phyloP scores from a whole-genome alignment of 1,139 yeast genomes.

The Geotrichum carabidarum region DNA sequence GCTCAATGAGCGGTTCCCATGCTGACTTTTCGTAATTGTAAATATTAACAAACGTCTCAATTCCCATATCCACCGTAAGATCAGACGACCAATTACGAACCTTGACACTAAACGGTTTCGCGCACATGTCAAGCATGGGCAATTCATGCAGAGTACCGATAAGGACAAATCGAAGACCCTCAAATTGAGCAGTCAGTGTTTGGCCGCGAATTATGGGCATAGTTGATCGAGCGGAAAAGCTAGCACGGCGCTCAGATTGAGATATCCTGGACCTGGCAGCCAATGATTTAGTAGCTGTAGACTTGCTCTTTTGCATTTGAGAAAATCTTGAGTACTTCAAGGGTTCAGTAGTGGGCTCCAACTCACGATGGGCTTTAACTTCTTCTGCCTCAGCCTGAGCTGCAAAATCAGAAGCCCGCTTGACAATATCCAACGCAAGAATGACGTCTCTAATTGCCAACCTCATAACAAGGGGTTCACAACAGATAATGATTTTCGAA shows the following conservation, averaged over 20 bases:
- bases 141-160: slow-evolving; percentile 93
- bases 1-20: slow-evolving; percentile 94
- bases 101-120: slow-evolving; percentile 64
- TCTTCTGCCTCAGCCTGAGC: slow-evolving; percentile 26
- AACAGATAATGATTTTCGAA: slow-evolving; percentile 61
- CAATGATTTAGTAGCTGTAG: slow-evolving; percentile 1
- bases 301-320: slow-evolving; percentile 13
- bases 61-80: slow-evolving; percentile 53
- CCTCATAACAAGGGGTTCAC: slow-evolving; percentile 77
- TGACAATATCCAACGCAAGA: slow-evolving; percentile 67
- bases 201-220: slow-evolving; percentile 54
- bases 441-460: slow-evolving; percentile 83
- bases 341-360: slow-evolving; percentile 5
- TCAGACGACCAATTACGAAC: slow-evolving; percentile 92
- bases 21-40: slow-evolving; percentile 88
- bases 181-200: slow-evolving; percentile 61
- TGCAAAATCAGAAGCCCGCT: slow-evolving; percentile 58
- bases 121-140: slow-evolving; percentile 78
- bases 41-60: slow-evolving; percentile 69
- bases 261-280: neutral
- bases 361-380: slow-evolving; percentile 9
- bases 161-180: slow-evolving; percentile 78
- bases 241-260: neutral
- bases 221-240: neutral
- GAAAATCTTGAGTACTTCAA: slow-evolving; percentile 29